Evolutionary conservation across 495 filamentous ascomycete species (phyloP).

Genomic region (Penicillium dipodomyicola): DNA sequence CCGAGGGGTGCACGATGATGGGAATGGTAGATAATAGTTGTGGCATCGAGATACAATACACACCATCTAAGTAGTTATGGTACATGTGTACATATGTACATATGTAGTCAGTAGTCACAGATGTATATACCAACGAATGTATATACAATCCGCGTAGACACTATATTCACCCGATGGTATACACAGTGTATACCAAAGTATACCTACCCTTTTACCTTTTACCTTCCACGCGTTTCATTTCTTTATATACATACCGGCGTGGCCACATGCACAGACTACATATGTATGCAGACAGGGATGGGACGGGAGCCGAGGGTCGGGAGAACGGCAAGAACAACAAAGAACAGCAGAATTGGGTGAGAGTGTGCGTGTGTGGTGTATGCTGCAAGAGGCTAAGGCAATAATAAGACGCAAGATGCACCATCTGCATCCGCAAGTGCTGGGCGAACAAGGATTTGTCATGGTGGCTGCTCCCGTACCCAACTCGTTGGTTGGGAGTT

Average conservation of each 20-base stretch:
- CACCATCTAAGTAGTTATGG: no score
- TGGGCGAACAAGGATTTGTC: background rate
- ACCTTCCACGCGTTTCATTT: background rate
- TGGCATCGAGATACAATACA: background rate
- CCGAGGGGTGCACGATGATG: background rate
- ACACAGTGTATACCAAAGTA: background rate
- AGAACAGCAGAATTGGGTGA: background rate
- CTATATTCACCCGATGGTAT: background rate
- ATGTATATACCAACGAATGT: background rate
- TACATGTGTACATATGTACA: background rate
- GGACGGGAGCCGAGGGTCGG: background rate
- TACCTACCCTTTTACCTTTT: background rate
- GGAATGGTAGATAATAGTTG: background rate
- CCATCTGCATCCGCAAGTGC: background rate
- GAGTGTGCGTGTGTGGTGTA: background rate
- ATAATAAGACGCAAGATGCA: background rate
- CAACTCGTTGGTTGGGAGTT: constrained; percentile 8
- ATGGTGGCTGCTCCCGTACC: constrained; percentile 7
- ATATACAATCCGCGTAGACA: background rate
- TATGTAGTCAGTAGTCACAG: background rate
- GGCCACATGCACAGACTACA: background rate
- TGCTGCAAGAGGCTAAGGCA: background rate
- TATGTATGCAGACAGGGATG: background rate
- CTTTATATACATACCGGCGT: background rate
- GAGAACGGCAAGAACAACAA: background rate